These are phyloP conservation scores for Schoenoplectus triqueter DNA, from an alignment of 202 grass and related monocot species.

Conservation along the genomic window DNA sequence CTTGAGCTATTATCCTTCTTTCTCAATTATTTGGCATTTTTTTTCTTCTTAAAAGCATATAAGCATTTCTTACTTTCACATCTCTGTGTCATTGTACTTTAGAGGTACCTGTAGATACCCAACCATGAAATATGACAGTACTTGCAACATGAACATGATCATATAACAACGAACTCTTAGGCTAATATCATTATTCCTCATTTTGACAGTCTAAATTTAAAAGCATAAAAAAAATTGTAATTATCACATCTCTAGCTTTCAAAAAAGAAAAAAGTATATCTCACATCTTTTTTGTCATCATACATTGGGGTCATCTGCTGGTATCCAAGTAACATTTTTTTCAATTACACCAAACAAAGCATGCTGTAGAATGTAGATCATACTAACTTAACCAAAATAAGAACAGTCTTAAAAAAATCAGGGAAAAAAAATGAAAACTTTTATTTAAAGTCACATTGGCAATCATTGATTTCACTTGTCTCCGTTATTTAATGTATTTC, in stretches of 20 bases:
- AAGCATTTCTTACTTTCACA: background rate
- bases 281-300: background rate
- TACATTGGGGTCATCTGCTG: background rate
- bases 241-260: background rate
- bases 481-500: background rate
- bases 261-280: too few species aligned
- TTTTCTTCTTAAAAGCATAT: conserved; percentile 1
- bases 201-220: background rate
- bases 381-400: background rate
- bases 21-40: conserved; percentile 6
- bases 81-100: background rate
- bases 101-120: background rate
- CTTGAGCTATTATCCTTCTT: background rate
- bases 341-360: background rate
- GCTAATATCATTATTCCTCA: background rate
- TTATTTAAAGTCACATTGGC: background rate
- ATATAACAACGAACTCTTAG: background rate
- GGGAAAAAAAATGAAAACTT: background rate
- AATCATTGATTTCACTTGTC: background rate
- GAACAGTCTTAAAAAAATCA: background rate
- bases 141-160: background rate
- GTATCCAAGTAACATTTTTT: background rate
- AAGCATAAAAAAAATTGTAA: background rate
- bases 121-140: conserved; percentile 10
- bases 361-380: background rate